phyloP scores from a whole-genome alignment of 2,329 filamentous ascomycete species.

The Pseudocercospora cruenta region DNA sequence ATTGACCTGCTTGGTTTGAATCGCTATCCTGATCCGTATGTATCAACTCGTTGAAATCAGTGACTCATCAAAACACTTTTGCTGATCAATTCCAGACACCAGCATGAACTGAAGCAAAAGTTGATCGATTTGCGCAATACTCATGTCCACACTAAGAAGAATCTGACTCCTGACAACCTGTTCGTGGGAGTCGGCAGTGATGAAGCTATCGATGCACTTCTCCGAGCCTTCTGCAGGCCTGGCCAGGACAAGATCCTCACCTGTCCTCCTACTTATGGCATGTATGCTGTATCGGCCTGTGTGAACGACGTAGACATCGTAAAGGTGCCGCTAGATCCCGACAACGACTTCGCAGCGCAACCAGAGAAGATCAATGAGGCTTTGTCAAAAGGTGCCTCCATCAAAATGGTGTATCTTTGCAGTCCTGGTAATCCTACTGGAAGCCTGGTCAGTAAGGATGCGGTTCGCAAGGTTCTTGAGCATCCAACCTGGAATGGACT shows the following conservation, averaged over 20 bases:
- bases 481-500: conserved; percentile 95
- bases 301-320: conserved; percentile 89
- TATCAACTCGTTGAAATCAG: neutral
- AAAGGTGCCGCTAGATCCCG: conserved; percentile 77
- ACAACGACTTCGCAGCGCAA: conserved; percentile 75
- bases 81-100: conserved; percentile 62
- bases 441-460: conserved; percentile 72
- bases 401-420: conserved; percentile 92
- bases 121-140: conserved; percentile 88
- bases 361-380: conserved; percentile 67
- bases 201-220: conserved; percentile 91
- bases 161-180: conserved; percentile 77
- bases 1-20: conserved; percentile 82
- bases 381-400: conserved; percentile 64
- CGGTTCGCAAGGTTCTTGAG: conserved; percentile 73
- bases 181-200: conserved; percentile 96
- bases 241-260: conserved; percentile 88
- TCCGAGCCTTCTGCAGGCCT: conserved; percentile 90
- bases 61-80: conserved; percentile 17
- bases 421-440: conserved; percentile 95
- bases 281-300: conserved; percentile 94
- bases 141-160: conserved; percentile 73
- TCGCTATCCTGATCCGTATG: conserved; percentile 86
- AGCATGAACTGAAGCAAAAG: conserved; percentile 79
- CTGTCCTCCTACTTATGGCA: conserved; percentile 96